Evolutionary conservation across 805 yeast genomes (phyloP).

Genomic region (Candida parachauliodes): DNA sequence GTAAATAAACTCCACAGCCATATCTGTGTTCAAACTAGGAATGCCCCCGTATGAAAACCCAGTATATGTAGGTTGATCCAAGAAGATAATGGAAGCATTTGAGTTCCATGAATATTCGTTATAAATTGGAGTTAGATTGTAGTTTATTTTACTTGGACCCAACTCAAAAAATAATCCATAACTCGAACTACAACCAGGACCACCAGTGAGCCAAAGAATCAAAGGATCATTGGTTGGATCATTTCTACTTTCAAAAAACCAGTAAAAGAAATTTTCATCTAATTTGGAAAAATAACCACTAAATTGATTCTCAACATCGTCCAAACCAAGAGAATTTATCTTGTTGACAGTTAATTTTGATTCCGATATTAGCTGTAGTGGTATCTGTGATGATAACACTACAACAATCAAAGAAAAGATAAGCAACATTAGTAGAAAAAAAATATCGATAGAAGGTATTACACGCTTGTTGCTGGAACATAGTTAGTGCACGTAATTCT

Average conservation of each 20-base stretch:
- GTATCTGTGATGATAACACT: neutral
- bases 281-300: neutral
- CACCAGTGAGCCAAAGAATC: constrained; percentile 22
- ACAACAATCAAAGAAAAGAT: neutral
- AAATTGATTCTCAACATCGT: neutral
- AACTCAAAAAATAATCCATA: constrained; percentile 21
- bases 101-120: constrained; percentile 21
- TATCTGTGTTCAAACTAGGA: constrained; percentile 18
- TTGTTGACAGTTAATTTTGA: neutral
- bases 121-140: constrained; percentile 14
- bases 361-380: neutral
- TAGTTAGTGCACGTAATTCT: no score
- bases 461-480: no score
- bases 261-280: constrained; percentile 29
- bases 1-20: constrained; percentile 26
- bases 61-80: constrained; percentile 27
- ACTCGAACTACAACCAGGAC: constrained; percentile 19
- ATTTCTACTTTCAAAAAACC: constrained; percentile 36
- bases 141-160: constrained; percentile 18
- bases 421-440: neutral
- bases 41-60: constrained; percentile 21
- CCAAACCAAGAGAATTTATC: neutral
- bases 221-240: constrained; percentile 23
- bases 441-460: no score
- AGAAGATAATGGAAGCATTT: constrained; percentile 33